These are phyloP conservation scores for Cystobasidium pallidum DNA, from an alignment of 1,284 basidiomycete species.

Conservation along the genomic window DNA sequence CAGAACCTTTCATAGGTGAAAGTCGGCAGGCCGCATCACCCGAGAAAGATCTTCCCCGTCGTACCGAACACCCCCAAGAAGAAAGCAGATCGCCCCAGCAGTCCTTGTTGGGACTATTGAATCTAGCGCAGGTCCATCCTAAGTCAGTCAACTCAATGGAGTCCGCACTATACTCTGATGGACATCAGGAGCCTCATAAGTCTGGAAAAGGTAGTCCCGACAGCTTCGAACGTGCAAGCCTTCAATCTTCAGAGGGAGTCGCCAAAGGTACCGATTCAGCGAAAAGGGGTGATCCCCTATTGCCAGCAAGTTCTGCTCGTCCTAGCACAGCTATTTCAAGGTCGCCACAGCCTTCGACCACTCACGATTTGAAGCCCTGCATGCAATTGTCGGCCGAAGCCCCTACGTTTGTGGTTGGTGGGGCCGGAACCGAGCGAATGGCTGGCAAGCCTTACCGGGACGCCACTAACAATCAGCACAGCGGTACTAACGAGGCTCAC, in stretches of 20 bases:
- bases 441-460: not conserved
- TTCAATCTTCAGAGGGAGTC: too few relatives aligned
- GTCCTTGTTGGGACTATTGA: not conserved
- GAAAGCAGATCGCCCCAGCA: not conserved
- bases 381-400: too few relatives aligned
- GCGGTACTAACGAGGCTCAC: too few relatives aligned
- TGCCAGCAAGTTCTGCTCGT: too few relatives aligned
- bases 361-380: too few relatives aligned
- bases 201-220: not conserved
- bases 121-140: not conserved
- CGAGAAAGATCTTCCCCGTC: not conserved
- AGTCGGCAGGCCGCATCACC: not conserved
- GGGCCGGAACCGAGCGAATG: not conserved
- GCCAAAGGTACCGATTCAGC: too few relatives aligned
- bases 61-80: not conserved
- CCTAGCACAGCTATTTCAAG: too few relatives aligned
- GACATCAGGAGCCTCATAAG: not conserved
- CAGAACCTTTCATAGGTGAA: not conserved
- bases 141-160: not conserved
- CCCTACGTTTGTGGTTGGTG: not conserved
- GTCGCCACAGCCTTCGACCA: not conserved
- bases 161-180: not conserved
- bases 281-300: too few relatives aligned
- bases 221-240: too few relatives aligned
- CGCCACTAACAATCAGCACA: too few relatives aligned